phyloP scores from a whole-genome alignment of 2,329 filamentous ascomycete species.

The Diplodia corticola region DNA sequence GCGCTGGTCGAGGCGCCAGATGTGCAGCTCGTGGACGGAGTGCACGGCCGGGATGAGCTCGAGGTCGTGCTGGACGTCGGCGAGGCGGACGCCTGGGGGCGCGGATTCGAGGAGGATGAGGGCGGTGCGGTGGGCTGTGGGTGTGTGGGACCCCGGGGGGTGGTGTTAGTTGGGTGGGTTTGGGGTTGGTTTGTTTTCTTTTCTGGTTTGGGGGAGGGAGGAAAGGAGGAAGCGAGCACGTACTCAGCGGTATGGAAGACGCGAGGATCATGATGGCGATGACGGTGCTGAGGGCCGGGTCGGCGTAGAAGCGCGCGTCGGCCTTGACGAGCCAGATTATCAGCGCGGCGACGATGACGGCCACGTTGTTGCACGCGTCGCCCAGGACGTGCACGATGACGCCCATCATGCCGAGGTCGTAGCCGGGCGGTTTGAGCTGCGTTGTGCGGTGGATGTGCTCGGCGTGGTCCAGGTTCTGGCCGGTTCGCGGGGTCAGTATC shows the following conservation, averaged over 20 bases:
- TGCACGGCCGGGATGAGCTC: conserved; percentile 67
- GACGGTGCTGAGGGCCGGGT: conserved; percentile 67
- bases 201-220: not conserved
- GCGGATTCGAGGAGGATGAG: conserved; percentile 68
- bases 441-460: conserved; percentile 33
- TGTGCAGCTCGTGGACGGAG: conserved; percentile 70
- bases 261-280: conserved; percentile 73
- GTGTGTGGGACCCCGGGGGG: no score
- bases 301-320: conserved; percentile 65
- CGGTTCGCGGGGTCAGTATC: no score
- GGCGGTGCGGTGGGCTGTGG: conserved; percentile 57
- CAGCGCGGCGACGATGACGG: conserved; percentile 68
- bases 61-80: conserved; percentile 68
- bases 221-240: not conserved
- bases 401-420: conserved; percentile 69
- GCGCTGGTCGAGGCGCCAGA: conserved; percentile 71
- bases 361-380: conserved; percentile 74
- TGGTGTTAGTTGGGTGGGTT: no score
- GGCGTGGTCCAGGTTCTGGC: conserved; percentile 24
- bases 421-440: conserved; percentile 30
- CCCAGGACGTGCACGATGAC: conserved; percentile 70
- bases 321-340: conserved; percentile 67
- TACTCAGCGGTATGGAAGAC: conserved; percentile 60
- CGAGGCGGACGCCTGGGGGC: conserved; percentile 59
- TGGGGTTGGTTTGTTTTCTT: no score